A percentile compares a stretch with the other conserved stretches of the same genome.
These are phyloP conservation scores for Barbatosphaeria neglecta DNA, from an alignment of 495 filamentous ascomycete genomes.

Conservation along the genomic window DNA sequence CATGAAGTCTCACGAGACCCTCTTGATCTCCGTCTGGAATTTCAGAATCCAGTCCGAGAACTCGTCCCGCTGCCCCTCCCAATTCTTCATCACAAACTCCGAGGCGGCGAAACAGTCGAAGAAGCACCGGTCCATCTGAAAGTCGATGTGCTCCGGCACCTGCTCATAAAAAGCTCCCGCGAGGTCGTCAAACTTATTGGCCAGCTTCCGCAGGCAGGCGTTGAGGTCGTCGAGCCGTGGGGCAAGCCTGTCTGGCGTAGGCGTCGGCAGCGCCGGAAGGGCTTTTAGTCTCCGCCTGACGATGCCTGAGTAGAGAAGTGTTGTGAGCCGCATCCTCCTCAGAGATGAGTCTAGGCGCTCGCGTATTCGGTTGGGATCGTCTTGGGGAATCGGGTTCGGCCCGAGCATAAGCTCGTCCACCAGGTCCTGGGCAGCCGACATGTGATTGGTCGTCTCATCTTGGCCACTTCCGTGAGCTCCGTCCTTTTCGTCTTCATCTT, in stretches of 20 bases:
- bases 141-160: constrained; percentile 30
- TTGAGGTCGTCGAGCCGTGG: constrained; percentile 33
- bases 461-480: constrained; percentile 11
- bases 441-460: background rate
- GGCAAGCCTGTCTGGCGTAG: constrained; percentile 11
- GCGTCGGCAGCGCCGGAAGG: constrained; percentile 25
- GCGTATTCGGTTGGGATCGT: constrained; percentile 42
- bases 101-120: constrained; percentile 34
- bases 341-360: constrained; percentile 44
- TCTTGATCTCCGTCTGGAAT: constrained; percentile 37
- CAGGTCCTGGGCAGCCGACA: constrained; percentile 26
- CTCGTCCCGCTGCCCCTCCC: constrained; percentile 32
- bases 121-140: constrained; percentile 35
- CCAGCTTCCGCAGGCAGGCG: constrained; percentile 25
- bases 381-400: constrained; percentile 39
- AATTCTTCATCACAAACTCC: constrained; percentile 29
- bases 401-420: constrained; percentile 46
- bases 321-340: constrained; percentile 44
- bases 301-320: constrained; percentile 47
- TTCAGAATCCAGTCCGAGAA: constrained; percentile 37
- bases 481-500: constrained; percentile 8
- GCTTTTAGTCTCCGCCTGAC: constrained; percentile 49
- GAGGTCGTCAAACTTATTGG: constrained; percentile 27
- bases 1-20: constrained; percentile 1
- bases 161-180: constrained; percentile 40